Evolutionary conservation across 108 stramenopile genomes (phyloP), one percentile per base, ranked within the genome.

Genomic region (Cylindrotheca closterium): DNA sequence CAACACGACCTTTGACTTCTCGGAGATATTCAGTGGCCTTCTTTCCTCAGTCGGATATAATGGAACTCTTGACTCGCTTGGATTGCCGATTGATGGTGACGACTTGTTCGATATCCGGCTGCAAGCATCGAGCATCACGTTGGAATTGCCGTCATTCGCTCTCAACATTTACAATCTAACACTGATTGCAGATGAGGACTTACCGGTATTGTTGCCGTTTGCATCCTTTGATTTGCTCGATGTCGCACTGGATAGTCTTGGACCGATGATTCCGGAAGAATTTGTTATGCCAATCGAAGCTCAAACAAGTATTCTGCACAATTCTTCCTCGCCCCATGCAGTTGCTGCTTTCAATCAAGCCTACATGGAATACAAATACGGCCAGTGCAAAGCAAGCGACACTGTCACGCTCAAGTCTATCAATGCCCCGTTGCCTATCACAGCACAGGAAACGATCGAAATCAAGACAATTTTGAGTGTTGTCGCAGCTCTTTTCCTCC

Each of bases 391-490:
- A 24, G 51, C n/a, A 2, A n/a, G 37, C 17, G 21, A 28, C 2
- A 30, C 7, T 15, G 30, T 31, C 10, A 12, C 56, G 25, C 65
- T 70, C 50, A n/a, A 45, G 24, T 37, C 65, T 15, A 60, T 60
- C 24, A 80, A 80, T 65, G 57, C 71, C 50, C 79, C 79, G 15
- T 65, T 80, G 3, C 79, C 79, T 4, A 22, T 80, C 4, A 80
- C 72, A n/a, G 47, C 60, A 1, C 31, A 51, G 68, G 65, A 74
- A 51, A 56, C 30, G 8, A 3, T 80, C 30, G 65, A 68, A 34
- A 53, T 74, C 22, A 63, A 71, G 46, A 53, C 70, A 7, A 47
- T 80, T 15, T 65, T 80, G 12, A 69, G 67, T 31, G 22, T 80
- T 8, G 54, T 80, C 12, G 74, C 79, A 30, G 55, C 71, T 22